Percentiles rank a stretch among this genome's conserved stretches.
phyloP scores from a whole-genome alignment of 176 grass and related monocot species.

The Raddia distichophylla region DNA sequence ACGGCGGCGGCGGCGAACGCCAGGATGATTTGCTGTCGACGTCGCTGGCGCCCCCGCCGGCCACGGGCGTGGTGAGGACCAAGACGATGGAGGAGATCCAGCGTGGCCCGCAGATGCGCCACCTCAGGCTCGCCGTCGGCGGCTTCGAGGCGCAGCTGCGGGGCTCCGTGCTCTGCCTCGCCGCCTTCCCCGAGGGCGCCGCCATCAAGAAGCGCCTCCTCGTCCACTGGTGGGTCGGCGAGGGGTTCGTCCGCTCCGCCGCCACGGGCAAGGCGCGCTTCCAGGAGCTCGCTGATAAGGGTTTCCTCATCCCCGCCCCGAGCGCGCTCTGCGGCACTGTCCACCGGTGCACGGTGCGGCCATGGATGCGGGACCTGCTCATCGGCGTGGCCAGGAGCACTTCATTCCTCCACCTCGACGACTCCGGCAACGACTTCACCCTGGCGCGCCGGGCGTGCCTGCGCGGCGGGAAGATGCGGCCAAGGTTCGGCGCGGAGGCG shows the following conservation, averaged over 20 bases:
- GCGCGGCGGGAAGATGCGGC: not conserved
- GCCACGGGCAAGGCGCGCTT: too few relatives aligned
- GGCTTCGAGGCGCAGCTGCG: conserved; percentile 8
- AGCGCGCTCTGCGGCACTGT: not conserved
- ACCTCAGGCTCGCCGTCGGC: conserved; percentile 19
- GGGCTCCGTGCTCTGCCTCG: conserved; percentile 47
- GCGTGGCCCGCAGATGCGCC: too few relatives aligned
- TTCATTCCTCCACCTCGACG: too few relatives aligned
- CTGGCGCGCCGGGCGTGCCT: conserved; percentile 37
- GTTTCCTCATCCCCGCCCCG: conserved; percentile 10
- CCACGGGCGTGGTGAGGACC: too few relatives aligned
- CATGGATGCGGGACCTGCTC: conserved; percentile 33
- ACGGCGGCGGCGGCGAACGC: too few relatives aligned
- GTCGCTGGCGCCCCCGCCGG: too few relatives aligned
- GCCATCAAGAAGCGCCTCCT: conserved; percentile 52
- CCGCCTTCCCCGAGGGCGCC: conserved; percentile 45
- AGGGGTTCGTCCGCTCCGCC: too few relatives aligned
- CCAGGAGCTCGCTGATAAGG: conserved; percentile 36
- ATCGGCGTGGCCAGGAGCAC: conserved; percentile 12
- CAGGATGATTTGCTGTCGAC: too few relatives aligned
- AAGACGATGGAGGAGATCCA: too few relatives aligned
- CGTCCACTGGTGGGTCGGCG: conserved; percentile 62
- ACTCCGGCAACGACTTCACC: conserved; percentile 3
- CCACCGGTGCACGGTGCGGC: conserved; percentile 37
- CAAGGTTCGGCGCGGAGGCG: not conserved